These are phyloP conservation scores for Rosa rugosa DNA, from an alignment of 306 rosid species.

Conservation along the genomic window DNA sequence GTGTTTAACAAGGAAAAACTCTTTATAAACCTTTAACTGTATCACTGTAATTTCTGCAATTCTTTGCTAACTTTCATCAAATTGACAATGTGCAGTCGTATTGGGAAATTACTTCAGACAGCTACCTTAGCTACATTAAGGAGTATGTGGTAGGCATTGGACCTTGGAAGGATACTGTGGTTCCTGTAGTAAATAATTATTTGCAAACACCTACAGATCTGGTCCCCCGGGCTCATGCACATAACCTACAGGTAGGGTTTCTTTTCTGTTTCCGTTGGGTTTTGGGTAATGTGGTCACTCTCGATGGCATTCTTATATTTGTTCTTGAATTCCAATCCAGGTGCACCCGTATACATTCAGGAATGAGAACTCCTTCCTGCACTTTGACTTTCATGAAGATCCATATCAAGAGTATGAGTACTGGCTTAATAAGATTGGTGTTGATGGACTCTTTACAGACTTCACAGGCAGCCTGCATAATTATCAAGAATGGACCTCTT, in stretches of 20 bases:
- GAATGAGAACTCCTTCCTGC: slow-evolving; percentile 62
- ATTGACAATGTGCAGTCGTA: slow-evolving; percentile 63
- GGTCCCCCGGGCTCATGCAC: slow-evolving; percentile 80
- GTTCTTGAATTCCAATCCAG: slow-evolving; percentile 39
- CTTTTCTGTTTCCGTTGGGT: slow-evolving; percentile 4
- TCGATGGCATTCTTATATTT: not conserved
- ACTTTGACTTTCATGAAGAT: slow-evolving; percentile 70
- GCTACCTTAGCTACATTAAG: slow-evolving; percentile 62
- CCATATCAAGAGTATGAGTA: slow-evolving; percentile 66
- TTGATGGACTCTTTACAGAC: slow-evolving; percentile 91
- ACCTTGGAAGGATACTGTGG: slow-evolving; percentile 91
- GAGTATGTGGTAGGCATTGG: slow-evolving; percentile 85
- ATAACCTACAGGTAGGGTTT: slow-evolving; percentile 66
- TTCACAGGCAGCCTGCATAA: slow-evolving; percentile 82
- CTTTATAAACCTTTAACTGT: not conserved
- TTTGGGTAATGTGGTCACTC: not conserved
- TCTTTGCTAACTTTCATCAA: not conserved
- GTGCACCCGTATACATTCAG: slow-evolving; percentile 90
- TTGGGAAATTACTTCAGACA: slow-evolving; percentile 86
- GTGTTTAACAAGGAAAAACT: not conserved
- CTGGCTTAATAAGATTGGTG: slow-evolving; percentile 76
- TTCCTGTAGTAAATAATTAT: slow-evolving; percentile 57
- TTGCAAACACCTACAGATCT: slow-evolving; percentile 59
- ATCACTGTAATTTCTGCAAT: not conserved
- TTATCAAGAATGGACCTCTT: slow-evolving; percentile 62